Conservation (phyloP, 768 basidiomycete species). For the Pleurotus salmoneostramineus region DNA sequence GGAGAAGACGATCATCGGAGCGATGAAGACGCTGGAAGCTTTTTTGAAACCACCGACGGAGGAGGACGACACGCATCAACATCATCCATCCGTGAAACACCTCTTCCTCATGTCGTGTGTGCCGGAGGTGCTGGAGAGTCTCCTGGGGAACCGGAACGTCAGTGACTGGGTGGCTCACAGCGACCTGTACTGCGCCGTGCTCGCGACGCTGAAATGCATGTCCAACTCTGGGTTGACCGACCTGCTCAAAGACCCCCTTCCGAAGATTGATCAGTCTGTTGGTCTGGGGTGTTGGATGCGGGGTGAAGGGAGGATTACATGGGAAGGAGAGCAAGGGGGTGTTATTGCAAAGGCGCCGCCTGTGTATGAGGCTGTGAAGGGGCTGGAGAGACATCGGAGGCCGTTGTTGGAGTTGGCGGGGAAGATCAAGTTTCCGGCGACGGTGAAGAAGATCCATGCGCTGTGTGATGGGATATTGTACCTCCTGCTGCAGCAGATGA, state of each 20-base stretch:
- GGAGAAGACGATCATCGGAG: constrained; percentile 11
- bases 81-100: constrained; percentile 15
- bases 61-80: constrained; percentile 8
- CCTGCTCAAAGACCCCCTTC: constrained; percentile 17
- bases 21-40: constrained; percentile 10
- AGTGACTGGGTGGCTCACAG: constrained; percentile 31
- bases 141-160: constrained; percentile 25
- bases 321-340: constrained; percentile 5
- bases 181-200: constrained; percentile 26
- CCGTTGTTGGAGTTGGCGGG: constrained; percentile 25
- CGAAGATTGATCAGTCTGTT: constrained; percentile 14
- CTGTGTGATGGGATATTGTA: constrained; percentile 35
- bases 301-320: constrained; percentile 13
- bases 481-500: constrained; percentile 30
- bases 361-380: constrained; percentile 18
- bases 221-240: constrained; percentile 16
- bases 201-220: constrained; percentile 23
- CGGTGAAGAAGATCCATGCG: constrained; percentile 32
- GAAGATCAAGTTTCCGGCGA: constrained; percentile 27
- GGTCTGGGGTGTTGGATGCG: constrained; percentile 18
- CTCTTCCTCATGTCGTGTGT: constrained; percentile 23
- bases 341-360: constrained; percentile 2
- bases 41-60: constrained; percentile 7
- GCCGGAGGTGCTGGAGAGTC: constrained; percentile 27
- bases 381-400: constrained; percentile 23